Percentiles rank a stretch among this genome's conserved stretches.
Evolutionary conservation across 495 filamentous ascomycete species (phyloP).

Genomic region (Hyaloscypha hepaticicola): DNA sequence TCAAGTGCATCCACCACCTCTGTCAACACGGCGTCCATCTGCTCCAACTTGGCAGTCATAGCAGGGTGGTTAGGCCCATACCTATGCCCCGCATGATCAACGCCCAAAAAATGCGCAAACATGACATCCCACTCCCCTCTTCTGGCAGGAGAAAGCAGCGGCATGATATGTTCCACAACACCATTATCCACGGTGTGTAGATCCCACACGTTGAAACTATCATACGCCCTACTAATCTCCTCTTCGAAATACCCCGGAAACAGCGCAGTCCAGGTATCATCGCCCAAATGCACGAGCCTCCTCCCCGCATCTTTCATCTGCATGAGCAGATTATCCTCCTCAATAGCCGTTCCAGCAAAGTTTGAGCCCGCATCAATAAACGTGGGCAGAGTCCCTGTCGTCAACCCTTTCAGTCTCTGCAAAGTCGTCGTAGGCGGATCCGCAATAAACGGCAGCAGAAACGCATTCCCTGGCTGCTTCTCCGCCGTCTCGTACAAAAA

Average conservation of each 20-base stretch:
- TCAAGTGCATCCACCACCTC: constrained; percentile 71
- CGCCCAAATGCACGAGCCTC: constrained; percentile 86
- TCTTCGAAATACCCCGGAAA: constrained; percentile 91
- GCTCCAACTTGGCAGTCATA: constrained; percentile 83
- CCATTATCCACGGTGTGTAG: constrained; percentile 96
- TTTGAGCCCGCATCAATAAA: constrained; percentile 93
- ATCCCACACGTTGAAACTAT: constrained; percentile 98
- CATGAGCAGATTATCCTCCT: constrained; percentile 90
- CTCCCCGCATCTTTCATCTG: constrained; percentile 80
- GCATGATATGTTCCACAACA: constrained; percentile 89
- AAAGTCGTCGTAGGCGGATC: constrained; percentile 94
- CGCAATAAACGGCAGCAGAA: constrained; percentile 93
- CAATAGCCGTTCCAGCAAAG: constrained; percentile 94
- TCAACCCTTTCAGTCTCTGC: constrained; percentile 89
- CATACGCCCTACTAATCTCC: constrained; percentile 80
- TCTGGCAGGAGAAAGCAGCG: constrained; percentile 62
- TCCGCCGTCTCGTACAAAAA: constrained; percentile 80
- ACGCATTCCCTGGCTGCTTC: constrained; percentile 72
- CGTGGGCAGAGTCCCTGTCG: constrained; percentile 91
- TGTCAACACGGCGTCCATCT: constrained; percentile 83
- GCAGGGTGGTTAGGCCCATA: constrained; percentile 92
- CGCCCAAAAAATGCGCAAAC: constrained; percentile 90
- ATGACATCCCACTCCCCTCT: constrained; percentile 81
- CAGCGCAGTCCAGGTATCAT: constrained; percentile 92
- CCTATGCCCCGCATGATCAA: constrained; percentile 95